Evolutionary conservation across 2,329 filamentous ascomycete genomes (phyloP).

Genomic region (Alternaria sp.): DNA sequence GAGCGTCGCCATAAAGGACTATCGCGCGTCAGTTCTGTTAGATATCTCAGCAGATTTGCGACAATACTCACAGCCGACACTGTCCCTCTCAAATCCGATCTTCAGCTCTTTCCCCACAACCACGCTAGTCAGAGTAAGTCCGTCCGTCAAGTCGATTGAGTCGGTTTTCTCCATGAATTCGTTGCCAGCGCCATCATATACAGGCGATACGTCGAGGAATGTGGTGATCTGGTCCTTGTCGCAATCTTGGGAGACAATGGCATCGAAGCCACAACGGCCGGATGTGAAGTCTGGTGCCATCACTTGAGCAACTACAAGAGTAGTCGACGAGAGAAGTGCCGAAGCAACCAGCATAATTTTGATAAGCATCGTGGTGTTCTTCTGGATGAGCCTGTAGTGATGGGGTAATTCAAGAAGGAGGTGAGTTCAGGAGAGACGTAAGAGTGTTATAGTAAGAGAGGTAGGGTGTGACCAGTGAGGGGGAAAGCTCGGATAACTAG

Average conservation of each 20-base stretch:
- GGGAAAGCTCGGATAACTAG: background rate
- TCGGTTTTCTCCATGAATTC: constrained; percentile 1
- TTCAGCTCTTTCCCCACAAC: background rate
- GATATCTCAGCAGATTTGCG: background rate
- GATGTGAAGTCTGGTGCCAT: background rate
- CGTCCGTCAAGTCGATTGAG: background rate
- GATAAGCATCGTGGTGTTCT: background rate
- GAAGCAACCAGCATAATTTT: background rate
- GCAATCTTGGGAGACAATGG: background rate
- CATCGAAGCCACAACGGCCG: constrained; percentile 1
- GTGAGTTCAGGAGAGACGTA: background rate
- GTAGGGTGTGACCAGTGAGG: background rate
- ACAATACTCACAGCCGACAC: background rate
- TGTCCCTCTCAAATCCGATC: constrained; percentile 2
- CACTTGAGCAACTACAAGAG: background rate
- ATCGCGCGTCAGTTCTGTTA: background rate
- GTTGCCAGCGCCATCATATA: constrained; percentile 1
- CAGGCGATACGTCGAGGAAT: background rate
- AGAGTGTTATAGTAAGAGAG: background rate
- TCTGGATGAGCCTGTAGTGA: background rate
- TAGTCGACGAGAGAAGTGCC: background rate
- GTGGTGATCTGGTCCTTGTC: background rate
- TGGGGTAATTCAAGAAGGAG: background rate
- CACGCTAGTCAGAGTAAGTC: background rate
- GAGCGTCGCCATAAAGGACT: background rate